Conservation (phyloP, 306 rosid species). For the Prunus salicina region DNA sequence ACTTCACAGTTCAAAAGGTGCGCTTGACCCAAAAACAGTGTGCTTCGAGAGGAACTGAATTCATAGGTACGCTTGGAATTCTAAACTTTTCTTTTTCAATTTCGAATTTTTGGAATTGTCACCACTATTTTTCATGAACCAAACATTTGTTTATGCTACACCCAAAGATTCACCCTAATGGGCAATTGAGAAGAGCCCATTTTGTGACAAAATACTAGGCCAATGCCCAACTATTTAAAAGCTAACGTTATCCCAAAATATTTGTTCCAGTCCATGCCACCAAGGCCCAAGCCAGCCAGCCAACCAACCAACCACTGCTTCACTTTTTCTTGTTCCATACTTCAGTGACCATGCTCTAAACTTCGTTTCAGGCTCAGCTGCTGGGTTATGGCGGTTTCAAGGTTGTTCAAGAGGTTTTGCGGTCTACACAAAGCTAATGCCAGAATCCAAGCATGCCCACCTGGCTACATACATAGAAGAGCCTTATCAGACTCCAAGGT, state of each 20-base stretch:
- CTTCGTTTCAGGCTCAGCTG: slow-evolving; percentile 10
- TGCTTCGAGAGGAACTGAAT: no score
- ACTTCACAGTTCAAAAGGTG: slow-evolving; percentile 47
- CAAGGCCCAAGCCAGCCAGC: neutral
- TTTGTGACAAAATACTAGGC: neutral
- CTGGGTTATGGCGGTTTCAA: slow-evolving; percentile 48
- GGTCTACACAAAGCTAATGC: slow-evolving; percentile 27
- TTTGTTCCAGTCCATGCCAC: neutral
- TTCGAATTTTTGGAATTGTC: no score
- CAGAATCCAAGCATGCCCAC: slow-evolving; percentile 27
- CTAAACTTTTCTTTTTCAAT: no score
- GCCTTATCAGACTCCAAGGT: slow-evolving; percentile 43
- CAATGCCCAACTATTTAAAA: neutral
- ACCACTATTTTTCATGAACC: no score
- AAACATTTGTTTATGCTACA: neutral
- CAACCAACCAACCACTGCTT: neutral
- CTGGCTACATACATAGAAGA: slow-evolving; percentile 41
- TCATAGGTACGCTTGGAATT: no score
- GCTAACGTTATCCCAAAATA: neutral
- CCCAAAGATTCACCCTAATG: neutral
- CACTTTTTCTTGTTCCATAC: neutral
- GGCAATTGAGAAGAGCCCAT: neutral
- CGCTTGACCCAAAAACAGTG: no score
- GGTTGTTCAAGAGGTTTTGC: slow-evolving; percentile 37
- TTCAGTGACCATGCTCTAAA: slow-evolving; percentile 16